Evolutionary conservation across 495 filamentous ascomycete genomes (phyloP).

Genomic region (Xylaria sp.): DNA sequence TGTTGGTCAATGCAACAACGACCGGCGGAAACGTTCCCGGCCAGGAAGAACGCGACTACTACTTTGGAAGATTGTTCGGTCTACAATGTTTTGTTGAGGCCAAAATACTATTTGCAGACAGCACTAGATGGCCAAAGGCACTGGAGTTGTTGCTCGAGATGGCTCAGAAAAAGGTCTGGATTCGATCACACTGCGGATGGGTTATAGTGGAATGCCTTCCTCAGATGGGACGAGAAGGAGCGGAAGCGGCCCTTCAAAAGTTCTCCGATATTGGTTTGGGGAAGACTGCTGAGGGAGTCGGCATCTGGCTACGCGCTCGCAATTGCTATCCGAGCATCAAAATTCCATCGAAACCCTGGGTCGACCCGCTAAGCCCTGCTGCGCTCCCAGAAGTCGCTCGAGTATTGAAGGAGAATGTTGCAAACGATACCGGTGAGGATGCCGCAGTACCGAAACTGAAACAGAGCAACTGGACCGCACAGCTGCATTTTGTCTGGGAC

Average conservation of each 20-base stretch:
- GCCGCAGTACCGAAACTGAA: conserved; percentile 48
- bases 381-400: conserved; percentile 70
- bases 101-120: conserved; percentile 67
- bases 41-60: conserved; percentile 84
- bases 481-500: conserved; percentile 89
- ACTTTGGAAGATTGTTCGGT: conserved; percentile 86
- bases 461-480: conserved; percentile 74
- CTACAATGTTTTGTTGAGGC: conserved; percentile 84
- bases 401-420: conserved; percentile 78
- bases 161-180: conserved; percentile 76
- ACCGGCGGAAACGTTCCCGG: conserved; percentile 68
- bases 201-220: conserved; percentile 62
- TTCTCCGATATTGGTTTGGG: conserved; percentile 68
- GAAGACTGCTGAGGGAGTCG: conserved; percentile 84
- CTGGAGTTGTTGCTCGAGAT: conserved; percentile 65
- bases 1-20: conserved; percentile 74
- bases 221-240: conserved; percentile 59
- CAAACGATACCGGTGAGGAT: conserved; percentile 57
- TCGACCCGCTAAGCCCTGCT: conserved; percentile 70
- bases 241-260: conserved; percentile 66
- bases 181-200: conserved; percentile 85
- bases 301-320: conserved; percentile 78
- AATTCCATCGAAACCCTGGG: conserved; percentile 76
- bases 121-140: conserved; percentile 67
- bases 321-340: conserved; percentile 68